Evolutionary conservation across 148 eudicot species (phyloP).

Genomic region (Diospyros lotus): DNA sequence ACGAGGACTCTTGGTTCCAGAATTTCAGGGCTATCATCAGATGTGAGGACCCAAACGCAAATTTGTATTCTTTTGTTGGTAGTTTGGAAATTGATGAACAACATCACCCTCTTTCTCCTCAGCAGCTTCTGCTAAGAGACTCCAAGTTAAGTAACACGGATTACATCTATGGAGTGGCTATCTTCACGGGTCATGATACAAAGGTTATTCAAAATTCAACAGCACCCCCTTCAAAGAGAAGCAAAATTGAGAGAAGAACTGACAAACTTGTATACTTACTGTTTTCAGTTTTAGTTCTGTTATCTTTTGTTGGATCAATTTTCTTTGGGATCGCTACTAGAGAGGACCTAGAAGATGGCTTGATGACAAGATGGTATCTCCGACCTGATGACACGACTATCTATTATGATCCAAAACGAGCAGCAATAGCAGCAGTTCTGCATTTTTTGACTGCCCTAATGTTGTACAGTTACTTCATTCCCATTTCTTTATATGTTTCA

Average conservation of each 20-base stretch:
- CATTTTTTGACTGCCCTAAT: conserved; percentile 38
- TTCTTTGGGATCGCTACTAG: conserved; percentile 25
- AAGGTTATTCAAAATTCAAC: conserved; percentile 43
- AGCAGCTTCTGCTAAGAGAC: conserved; percentile 41
- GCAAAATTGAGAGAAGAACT: conserved; percentile 38
- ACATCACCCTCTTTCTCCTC: conserved; percentile 19
- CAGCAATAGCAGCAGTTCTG: conserved; percentile 15
- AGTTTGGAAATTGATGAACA: conserved; percentile 23
- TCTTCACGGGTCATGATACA: conserved; percentile 38
- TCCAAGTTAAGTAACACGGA: conserved; percentile 49
- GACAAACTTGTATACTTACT: conserved; percentile 37
- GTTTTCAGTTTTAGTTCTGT: conserved; percentile 25
- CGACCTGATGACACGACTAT: conserved; percentile 6
- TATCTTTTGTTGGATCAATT: conserved; percentile 26
- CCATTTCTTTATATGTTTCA: conserved; percentile 42
- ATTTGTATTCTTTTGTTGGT: conserved; percentile 41
- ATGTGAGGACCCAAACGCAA: conserved; percentile 47
- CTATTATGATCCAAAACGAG: conserved; percentile 21
- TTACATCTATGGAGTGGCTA: conserved; percentile 40
- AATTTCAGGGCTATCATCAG: conserved; percentile 28
- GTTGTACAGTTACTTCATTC: conserved; percentile 45
- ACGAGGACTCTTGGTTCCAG: conserved; percentile 22
- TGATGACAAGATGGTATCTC: conserved; percentile 34
- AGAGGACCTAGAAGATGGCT: background rate
- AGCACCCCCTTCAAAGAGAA: conserved; percentile 41